phyloP scores from a whole-genome alignment of 176 grass and related monocot genomes.

The Puya raimondii region DNA sequence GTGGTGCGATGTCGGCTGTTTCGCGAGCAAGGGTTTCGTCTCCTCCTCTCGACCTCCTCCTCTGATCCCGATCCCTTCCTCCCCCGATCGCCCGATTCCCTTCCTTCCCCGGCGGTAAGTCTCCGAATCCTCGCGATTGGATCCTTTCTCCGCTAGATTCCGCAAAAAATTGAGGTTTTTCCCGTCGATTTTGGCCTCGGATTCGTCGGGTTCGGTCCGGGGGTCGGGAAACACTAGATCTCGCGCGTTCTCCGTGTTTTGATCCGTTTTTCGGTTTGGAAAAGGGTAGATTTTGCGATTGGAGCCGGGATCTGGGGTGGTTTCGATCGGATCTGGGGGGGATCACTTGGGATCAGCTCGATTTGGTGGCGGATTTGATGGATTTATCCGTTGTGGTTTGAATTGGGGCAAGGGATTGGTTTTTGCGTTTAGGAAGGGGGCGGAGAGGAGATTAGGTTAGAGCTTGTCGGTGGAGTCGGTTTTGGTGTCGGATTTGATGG shows the following conservation, averaged over 20 bases:
- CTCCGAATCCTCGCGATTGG: background rate
- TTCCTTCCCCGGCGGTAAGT: background rate
- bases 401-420: background rate
- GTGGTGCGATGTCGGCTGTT: constrained; percentile 10
- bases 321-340: background rate
- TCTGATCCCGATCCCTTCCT: background rate
- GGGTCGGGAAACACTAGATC: background rate
- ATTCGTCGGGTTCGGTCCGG: background rate
- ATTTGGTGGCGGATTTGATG: background rate
- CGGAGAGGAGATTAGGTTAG: background rate
- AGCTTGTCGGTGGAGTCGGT: too few relatives aligned
- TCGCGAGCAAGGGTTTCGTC: constrained; percentile 12
- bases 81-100: background rate
- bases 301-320: background rate
- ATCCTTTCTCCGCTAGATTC: background rate
- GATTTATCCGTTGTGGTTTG: background rate
- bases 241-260: background rate
- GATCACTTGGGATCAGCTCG: background rate
- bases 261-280: background rate
- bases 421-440: too few relatives aligned
- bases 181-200: background rate
- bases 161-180: background rate
- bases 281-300: background rate
- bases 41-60: background rate
- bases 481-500: constrained; percentile 8